Evolutionary conservation across 306 rosid species (phyloP).

Genomic region (Acacia crassicarpa): DNA sequence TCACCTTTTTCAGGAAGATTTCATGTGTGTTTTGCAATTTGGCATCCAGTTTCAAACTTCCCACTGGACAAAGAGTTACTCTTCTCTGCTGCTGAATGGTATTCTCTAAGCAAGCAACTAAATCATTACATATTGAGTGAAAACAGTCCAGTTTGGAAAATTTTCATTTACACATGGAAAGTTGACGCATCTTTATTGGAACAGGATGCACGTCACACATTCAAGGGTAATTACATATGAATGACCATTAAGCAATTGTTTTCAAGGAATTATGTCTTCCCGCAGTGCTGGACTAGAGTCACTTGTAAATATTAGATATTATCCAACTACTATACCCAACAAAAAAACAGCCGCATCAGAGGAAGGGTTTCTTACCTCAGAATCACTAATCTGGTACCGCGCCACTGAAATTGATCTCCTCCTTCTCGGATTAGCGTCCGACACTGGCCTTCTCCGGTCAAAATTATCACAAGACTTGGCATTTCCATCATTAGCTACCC

Average conservation of each 20-base stretch:
- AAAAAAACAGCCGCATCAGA: background rate
- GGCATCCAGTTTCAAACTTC: background rate
- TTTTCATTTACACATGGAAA: slow-evolving; percentile 2
- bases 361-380: slow-evolving; percentile 57
- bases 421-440: slow-evolving; percentile 68
- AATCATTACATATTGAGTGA: background rate
- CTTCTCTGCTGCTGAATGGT: background rate
- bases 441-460: slow-evolving; percentile 43
- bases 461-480: slow-evolving; percentile 34
- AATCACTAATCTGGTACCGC: slow-evolving; percentile 81
- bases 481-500: slow-evolving; percentile 45
- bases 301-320: background rate
- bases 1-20: background rate
- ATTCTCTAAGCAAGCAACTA: background rate
- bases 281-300: background rate
- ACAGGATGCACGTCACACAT: background rate
- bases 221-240: background rate
- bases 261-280: background rate
- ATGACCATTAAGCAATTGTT: background rate
- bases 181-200: background rate
- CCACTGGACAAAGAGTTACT: background rate
- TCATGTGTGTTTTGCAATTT: background rate
- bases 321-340: background rate
- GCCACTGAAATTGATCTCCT: slow-evolving; percentile 84
- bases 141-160: background rate